A percentile compares a stretch with the other conserved stretches of the same genome.
Evolutionary conservation across 495 filamentous ascomycete species (phyloP).

Genomic region (Oidiodendron maius): DNA sequence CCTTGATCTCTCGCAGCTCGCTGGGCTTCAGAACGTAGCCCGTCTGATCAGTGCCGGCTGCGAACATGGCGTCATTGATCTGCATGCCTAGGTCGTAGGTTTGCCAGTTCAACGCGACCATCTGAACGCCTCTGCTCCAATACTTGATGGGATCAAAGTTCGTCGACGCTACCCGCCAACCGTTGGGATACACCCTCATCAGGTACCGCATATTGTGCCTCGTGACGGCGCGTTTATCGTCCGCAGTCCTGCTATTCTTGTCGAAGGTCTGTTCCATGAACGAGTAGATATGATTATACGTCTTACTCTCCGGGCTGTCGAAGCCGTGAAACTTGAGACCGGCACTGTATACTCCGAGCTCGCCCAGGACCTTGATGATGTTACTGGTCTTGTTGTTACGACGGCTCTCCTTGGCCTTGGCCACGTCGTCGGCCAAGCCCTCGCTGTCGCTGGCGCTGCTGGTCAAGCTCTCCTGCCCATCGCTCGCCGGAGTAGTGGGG

Average conservation of each 20-base stretch:
- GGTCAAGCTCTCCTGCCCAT: slow-evolving; percentile 40
- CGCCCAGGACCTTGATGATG: slow-evolving; percentile 75
- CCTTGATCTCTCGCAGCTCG: slow-evolving; percentile 60
- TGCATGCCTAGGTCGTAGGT: slow-evolving; percentile 94
- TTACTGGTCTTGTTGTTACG: slow-evolving; percentile 71
- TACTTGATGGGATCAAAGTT: slow-evolving; percentile 91
- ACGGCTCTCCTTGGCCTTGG: slow-evolving; percentile 38
- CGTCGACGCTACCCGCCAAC: slow-evolving; percentile 69
- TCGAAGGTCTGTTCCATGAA: slow-evolving; percentile 83
- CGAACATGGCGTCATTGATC: slow-evolving; percentile 96
- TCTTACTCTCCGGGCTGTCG: slow-evolving; percentile 66
- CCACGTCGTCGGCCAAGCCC: slow-evolving; percentile 46
- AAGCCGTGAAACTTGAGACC: slow-evolving; percentile 79
- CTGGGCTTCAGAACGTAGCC: slow-evolving; percentile 93
- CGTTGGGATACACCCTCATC: slow-evolving; percentile 89
- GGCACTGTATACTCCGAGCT: slow-evolving; percentile 81
- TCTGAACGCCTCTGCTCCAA: slow-evolving; percentile 87
- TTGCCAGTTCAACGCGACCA: slow-evolving; percentile 86
- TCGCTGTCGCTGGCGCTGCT: slow-evolving; percentile 54
- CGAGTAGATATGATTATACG: slow-evolving; percentile 89
- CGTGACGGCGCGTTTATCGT: slow-evolving; percentile 67
- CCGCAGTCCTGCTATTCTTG: slow-evolving; percentile 63
- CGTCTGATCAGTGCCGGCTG: slow-evolving; percentile 77
- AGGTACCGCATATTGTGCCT: slow-evolving; percentile 87
- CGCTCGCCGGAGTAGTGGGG: slow-evolving; percentile 14